These are phyloP conservation scores for Fraxinus ornus DNA, from an alignment of 305 asterid species.

Conservation along the genomic window DNA sequence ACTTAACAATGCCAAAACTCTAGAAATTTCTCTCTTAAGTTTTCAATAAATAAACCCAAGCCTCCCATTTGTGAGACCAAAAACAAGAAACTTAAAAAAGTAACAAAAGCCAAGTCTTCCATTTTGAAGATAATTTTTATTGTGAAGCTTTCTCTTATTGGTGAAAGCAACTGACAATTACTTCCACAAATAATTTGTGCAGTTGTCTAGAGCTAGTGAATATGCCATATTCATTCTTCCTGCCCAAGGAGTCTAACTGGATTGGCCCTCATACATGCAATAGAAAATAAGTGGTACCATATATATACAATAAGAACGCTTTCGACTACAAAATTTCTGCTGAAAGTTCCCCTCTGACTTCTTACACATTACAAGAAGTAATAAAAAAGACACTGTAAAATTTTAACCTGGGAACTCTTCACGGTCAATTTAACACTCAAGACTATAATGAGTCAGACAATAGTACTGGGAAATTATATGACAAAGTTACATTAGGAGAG, in stretches of 20 bases:
- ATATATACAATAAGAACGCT: neutral
- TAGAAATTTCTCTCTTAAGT: neutral
- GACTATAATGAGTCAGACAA: neutral
- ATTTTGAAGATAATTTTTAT: neutral
- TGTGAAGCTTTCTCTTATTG: neutral
- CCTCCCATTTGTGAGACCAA: neutral
- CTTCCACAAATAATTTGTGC: neutral
- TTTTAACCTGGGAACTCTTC: neutral
- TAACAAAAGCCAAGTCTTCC: neutral
- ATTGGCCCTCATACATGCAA: neutral
- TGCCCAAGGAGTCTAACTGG: neutral
- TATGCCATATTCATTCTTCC: neutral
- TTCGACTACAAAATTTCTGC: neutral
- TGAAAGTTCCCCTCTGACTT: neutral
- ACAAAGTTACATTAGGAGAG: conserved; percentile 7
- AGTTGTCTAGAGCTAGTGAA: neutral
- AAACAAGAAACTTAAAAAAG: neutral
- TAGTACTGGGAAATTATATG: neutral
- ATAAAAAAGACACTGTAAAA: neutral
- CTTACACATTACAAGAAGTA: neutral
- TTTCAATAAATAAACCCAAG: neutral
- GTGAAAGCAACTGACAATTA: neutral
- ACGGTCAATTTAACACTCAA: neutral
- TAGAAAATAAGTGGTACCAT: neutral
- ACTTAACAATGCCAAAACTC: neutral